Evolutionary conservation across 805 yeast genomes (phyloP), one percentile per base, ranked within the genome.

Genomic region (Schizosaccharomyces pombe): DNA sequence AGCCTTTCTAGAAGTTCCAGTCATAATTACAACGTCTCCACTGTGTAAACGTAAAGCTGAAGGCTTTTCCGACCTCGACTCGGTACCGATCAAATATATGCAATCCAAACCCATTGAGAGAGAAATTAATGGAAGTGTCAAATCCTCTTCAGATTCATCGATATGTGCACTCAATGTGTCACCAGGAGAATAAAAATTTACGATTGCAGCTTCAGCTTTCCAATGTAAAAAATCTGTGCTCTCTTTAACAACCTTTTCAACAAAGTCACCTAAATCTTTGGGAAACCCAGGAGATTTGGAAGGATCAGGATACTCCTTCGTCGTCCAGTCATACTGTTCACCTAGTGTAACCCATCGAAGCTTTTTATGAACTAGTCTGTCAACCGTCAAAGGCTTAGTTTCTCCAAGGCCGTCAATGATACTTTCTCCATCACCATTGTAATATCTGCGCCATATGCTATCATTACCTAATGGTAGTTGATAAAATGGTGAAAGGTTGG

Each of bases 261-360:
- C 30, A 4, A 43, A 26, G 9, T 26, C 14, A 9, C 28, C 49
- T 24, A 43, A n/a, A 6, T 6, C 26, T 22, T 6, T 33, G 1
- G 70, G 70, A 24, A 49, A 49, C 6, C 37, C 37, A 16, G 53
- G 52, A 4, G 60, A 63, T 22, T 57, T 59, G 56, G 67, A 68
- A 1, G 70, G 59, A n/a, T 43, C 49, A 1, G 74, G 74, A 56
- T 70, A 70, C 47, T 57, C 64, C 52, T 71, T 70, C 19, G 62
- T 59, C 0, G 74, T 69, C 74, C 74, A 70, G 57, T 70, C 62
- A 58, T 70, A 70, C 57, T 70, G 74, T 9, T 74, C 74, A 2
- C 74, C 74, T 6, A 70, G 64, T 0, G 74, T 70, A 30, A 70
- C 66, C 74, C 74, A 70, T n/a, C 74, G 63, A n/a, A 70, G 61